phyloP scores from a whole-genome alignment of 2,329 filamentous ascomycete genomes.

The Aspergillus luchuensis region DNA sequence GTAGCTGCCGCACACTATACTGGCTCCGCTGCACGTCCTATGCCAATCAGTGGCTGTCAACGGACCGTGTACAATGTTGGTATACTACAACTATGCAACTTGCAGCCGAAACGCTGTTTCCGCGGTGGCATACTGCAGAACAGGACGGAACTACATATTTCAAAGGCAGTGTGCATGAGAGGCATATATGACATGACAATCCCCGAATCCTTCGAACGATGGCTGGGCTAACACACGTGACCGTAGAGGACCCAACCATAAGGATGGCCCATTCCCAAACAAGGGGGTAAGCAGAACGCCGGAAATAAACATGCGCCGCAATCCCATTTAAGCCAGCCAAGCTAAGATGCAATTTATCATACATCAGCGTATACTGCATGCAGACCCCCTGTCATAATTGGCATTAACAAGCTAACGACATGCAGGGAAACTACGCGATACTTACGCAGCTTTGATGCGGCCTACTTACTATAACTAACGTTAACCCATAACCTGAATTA shows the following conservation, averaged over 20 bases:
- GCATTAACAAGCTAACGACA: neutral
- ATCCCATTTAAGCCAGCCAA: neutral
- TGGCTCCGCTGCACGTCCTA: neutral
- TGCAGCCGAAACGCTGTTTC: too few relatives aligned
- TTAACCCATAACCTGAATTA: too few relatives aligned
- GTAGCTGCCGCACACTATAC: conserved; percentile 10
- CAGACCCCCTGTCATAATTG: neutral
- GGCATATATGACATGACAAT: neutral
- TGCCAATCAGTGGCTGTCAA: conserved; percentile 3
- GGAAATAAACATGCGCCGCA: neutral
- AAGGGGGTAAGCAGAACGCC: conserved; percentile 2
- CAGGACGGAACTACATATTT: neutral
- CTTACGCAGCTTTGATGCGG: conserved; percentile 2
- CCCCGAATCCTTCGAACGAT: neutral
- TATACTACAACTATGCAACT: conserved; percentile 4
- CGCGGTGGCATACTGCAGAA: neutral
- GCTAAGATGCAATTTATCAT: conserved; percentile 3
- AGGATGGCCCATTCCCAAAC: conserved; percentile 9
- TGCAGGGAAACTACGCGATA: neutral
- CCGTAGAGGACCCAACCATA: conserved; percentile 11
- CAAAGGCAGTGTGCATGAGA: neutral
- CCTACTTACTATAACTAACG: neutral
- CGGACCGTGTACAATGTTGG: conserved; percentile 7
- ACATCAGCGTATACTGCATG: neutral
- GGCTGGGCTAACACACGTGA: conserved; percentile 18